Evolutionary conservation across 2,329 filamentous ascomycete genomes (phyloP).

Genomic region (Ustilaginoidea virens): DNA sequence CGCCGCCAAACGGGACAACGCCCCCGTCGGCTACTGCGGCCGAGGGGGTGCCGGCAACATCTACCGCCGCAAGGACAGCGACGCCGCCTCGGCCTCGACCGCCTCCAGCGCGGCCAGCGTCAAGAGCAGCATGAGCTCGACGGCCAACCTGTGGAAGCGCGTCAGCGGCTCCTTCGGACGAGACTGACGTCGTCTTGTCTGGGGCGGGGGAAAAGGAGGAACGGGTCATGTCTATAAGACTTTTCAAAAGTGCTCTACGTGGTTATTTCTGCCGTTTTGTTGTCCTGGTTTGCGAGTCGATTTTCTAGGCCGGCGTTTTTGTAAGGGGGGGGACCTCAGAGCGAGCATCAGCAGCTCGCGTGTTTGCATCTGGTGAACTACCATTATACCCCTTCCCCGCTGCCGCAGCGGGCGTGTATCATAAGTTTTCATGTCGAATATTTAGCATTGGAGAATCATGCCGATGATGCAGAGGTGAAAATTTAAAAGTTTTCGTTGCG

Average conservation of each 20-base stretch:
- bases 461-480: too few relatives aligned
- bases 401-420: conserved; percentile 1
- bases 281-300: background rate
- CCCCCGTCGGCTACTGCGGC: conserved; percentile 44
- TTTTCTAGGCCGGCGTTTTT: conserved; percentile 12
- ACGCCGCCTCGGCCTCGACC: conserved; percentile 12
- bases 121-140: conserved; percentile 21
- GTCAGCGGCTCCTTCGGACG: conserved; percentile 18
- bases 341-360: conserved; percentile 20
- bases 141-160: conserved; percentile 18
- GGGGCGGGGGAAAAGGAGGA: too few relatives aligned
- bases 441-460: too few relatives aligned
- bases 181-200: too few relatives aligned
- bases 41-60: conserved; percentile 50
- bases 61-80: conserved; percentile 36
- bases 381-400: conserved; percentile 22
- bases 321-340: conserved; percentile 14
- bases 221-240: too few relatives aligned
- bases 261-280: background rate
- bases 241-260: too few relatives aligned
- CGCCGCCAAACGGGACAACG: conserved; percentile 23
- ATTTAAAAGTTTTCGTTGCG: too few relatives aligned
- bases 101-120: conserved; percentile 12
- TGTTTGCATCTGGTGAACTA: conserved; percentile 29
- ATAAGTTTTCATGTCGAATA: too few relatives aligned